Base-by-base conservation (phyloP, 2,329 filamentous ascomycete species). In the Ceratocystis albifundus region DNA sequence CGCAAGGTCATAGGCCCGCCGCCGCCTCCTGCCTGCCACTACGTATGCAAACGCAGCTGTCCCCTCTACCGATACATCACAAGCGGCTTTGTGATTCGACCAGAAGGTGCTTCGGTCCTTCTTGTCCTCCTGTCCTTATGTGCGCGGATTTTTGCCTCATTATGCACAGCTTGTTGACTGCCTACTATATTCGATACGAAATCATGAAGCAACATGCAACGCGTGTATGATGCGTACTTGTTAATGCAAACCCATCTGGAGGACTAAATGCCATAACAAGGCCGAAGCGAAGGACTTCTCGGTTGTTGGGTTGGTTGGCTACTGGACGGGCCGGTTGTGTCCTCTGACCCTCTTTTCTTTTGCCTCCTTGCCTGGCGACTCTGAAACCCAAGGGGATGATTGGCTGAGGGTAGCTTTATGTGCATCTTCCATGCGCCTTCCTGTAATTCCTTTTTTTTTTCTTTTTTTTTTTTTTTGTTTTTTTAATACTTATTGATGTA, bases 251-350 rank as follows among this genome's bases (percentile, higher is more conserved):
- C 25, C 30, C 53, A 57, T 12, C 53, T 57, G 17, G 17, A 50
- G 22, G 22, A 57, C 22, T 30, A 15, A 1, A 30, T 30, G 20
- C 20, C 50, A 22, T 30, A 55, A 25, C 50, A 55, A 25, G 53
- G 53, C 53, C 22, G 28, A 4, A 8, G 30, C 22, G 28, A 4
- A 8, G 30, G 22, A 15, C 22, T 28, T 15, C 46, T 57, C 15
- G 53, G 30, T 25, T 57, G 53, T 57, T 57, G 53, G 22, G 53
- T 57, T 57, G 53, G 22, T 30, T 57, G 53, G 53, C 53, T 57
- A 55, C 17, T 20, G 20, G 45, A 5, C 45, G 22, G 22, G 6
- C 17, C 12, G 22, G 22, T 28, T 57, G 22, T 28, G 15, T 30
- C 25, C 6, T 55, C 4, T 30, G 4, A 5, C 10, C 8, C 15